phyloP scores from a whole-genome alignment of 2,329 filamentous ascomycete genomes.

The Pyricularia sp. region DNA sequence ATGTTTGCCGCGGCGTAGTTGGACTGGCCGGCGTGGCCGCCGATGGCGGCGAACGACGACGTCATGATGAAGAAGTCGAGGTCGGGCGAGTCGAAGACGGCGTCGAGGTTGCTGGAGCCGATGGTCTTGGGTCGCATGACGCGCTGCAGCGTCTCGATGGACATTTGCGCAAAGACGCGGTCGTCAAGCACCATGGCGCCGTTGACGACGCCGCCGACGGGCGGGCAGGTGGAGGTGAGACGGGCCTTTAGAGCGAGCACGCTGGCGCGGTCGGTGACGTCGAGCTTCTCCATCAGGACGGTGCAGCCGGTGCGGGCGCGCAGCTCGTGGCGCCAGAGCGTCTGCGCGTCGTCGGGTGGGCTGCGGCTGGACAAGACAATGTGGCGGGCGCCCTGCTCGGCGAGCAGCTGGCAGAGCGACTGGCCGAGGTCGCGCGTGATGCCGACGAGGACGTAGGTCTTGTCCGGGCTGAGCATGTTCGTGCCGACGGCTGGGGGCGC shows the following conservation, averaged over 20 bases:
- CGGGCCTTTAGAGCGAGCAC: constrained; percentile 18
- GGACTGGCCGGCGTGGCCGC: constrained; percentile 32
- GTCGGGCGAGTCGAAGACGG: constrained; percentile 18
- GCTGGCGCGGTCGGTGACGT: constrained; percentile 18
- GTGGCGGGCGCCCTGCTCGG: constrained; percentile 25
- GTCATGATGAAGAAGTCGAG: constrained; percentile 39
- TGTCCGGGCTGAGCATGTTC: constrained; percentile 18
- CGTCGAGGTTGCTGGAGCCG: constrained; percentile 29
- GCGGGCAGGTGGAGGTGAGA: constrained; percentile 16
- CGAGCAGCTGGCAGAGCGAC: constrained; percentile 28
- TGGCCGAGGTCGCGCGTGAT: constrained; percentile 34
- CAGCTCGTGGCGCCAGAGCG: constrained; percentile 24
- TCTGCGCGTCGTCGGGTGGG: constrained; percentile 14
- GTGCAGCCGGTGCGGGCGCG: constrained; percentile 11
- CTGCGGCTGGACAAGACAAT: constrained; percentile 30
- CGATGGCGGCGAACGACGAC: constrained; percentile 32
- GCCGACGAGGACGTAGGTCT: constrained; percentile 30
- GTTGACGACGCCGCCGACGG: constrained; percentile 29
- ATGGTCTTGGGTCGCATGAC: constrained; percentile 30
- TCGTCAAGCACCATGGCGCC: constrained; percentile 37
- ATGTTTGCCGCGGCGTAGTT: constrained; percentile 37
- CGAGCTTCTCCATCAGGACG: constrained; percentile 16
- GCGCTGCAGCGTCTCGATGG: constrained; percentile 22
- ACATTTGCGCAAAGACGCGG: constrained; percentile 30
- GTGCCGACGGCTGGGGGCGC: constrained; percentile 13